Conservation (phyloP, 805 yeast species). For the Suhomyces sp. region DNA sequence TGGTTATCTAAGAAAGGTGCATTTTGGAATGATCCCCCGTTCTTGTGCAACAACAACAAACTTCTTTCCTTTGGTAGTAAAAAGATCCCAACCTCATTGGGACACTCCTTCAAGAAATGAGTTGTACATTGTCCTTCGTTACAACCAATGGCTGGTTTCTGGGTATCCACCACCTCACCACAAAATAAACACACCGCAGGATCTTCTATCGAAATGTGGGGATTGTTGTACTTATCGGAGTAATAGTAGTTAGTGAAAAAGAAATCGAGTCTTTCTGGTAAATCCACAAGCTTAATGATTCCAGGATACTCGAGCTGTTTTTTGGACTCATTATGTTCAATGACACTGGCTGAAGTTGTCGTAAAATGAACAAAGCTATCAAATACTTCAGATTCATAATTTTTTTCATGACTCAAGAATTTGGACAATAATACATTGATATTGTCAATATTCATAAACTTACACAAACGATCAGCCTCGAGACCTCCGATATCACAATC, state of each 20-base stretch:
- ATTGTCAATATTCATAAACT: constrained; percentile 47
- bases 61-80: constrained; percentile 69
- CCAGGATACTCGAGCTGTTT: constrained; percentile 62
- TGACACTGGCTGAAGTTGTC: constrained; percentile 3
- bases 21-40: constrained; percentile 78
- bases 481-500: constrained; percentile 18
- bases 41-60: constrained; percentile 61
- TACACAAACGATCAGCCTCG: constrained; percentile 58
- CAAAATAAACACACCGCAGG: constrained; percentile 89
- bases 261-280: constrained; percentile 67
- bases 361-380: constrained; percentile 18
- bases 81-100: constrained; percentile 67
- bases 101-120: constrained; percentile 65
- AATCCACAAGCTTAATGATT: constrained; percentile 52
- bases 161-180: constrained; percentile 67
- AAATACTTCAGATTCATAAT: constrained; percentile 27
- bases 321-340: constrained; percentile 14
- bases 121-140: constrained; percentile 75
- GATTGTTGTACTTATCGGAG: constrained; percentile 41
- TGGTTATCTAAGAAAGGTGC: constrained; percentile 85
- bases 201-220: constrained; percentile 48
- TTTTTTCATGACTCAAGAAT: background rate
- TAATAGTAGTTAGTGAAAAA: constrained; percentile 64
- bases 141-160: constrained; percentile 54
- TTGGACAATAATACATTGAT: constrained; percentile 19